phyloP scores from a whole-genome alignment of 345 rosid genomes.

The Pistacia vera region DNA sequence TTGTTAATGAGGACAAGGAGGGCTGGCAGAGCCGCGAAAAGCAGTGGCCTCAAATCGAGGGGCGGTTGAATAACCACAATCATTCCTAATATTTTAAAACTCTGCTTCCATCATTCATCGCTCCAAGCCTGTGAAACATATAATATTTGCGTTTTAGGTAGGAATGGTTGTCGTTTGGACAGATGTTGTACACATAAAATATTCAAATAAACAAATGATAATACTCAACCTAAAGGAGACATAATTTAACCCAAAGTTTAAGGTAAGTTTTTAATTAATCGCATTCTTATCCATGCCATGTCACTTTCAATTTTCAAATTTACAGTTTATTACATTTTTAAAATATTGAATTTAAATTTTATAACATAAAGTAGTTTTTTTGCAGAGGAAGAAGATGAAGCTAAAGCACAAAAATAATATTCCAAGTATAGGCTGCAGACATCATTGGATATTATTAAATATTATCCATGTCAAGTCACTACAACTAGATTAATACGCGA shows the following conservation, averaged over 20 bases:
- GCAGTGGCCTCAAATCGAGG: constrained; percentile 10
- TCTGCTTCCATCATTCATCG: not conserved
- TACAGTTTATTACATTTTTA: not conserved
- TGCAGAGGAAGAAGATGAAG: not conserved
- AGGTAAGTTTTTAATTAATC: not conserved
- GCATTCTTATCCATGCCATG: not conserved
- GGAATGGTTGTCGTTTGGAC: not conserved
- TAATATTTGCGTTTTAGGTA: constrained; percentile 2
- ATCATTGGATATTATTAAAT: constrained; percentile 1
- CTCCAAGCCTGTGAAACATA: not conserved
- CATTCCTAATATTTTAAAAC: not conserved
- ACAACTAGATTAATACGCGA: not conserved
- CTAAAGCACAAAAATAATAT: not conserved
- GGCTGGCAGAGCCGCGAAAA: not conserved
- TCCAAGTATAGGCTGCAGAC: not conserved
- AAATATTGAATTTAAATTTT: too few species aligned
- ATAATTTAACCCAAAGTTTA: not conserved
- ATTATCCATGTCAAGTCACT: constrained; percentile 10
- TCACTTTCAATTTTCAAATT: not conserved
- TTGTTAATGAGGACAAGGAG: not conserved
- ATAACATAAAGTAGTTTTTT: too few species aligned
- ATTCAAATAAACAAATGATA: not conserved
- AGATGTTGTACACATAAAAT: not conserved
- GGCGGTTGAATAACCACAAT: constrained; percentile 1
- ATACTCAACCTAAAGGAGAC: not conserved